A percentile compares a stretch with the other conserved stretches of the same genome.
These are phyloP conservation scores for Naematelia aurantialba DNA, from an alignment of 768 basidiomycete genomes.

Conservation along the genomic window DNA sequence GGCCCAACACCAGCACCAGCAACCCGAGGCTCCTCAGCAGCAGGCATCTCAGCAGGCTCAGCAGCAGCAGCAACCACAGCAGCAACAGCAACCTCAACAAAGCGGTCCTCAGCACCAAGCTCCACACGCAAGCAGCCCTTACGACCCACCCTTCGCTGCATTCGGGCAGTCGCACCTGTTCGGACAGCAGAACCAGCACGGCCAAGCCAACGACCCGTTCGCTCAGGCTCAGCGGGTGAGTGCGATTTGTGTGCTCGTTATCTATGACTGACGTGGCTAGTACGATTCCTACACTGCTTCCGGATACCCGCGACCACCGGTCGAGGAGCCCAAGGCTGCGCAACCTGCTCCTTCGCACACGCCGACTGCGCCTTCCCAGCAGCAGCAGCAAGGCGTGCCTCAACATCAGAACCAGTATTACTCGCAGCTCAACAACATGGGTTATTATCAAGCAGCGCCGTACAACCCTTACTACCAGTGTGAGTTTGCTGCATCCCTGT, in stretches of 20 bases:
- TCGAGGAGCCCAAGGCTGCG: constrained; percentile 43
- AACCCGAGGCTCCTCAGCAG: constrained; percentile 10
- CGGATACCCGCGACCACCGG: constrained; percentile 45
- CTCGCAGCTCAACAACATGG: constrained; percentile 42
- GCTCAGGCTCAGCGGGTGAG: constrained; percentile 10
- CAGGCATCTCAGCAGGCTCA: constrained; percentile 24
- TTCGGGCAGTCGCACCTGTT: constrained; percentile 40
- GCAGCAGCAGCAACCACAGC: constrained; percentile 24
- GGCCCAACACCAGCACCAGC: constrained; percentile 29
- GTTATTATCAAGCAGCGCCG: constrained; percentile 47
- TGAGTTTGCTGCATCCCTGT: constrained; percentile 18
- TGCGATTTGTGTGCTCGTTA: constrained; percentile 1
- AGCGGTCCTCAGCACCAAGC: constrained; percentile 3
- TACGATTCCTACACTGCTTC: constrained; percentile 49
- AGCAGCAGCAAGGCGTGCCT: constrained; percentile 22
- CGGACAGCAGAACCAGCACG: constrained; percentile 35
- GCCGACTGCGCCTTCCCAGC: constrained; percentile 24
- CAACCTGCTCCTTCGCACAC: constrained; percentile 30
- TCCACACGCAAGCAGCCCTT: constrained; percentile 18
- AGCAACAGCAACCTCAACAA: constrained; percentile 13
- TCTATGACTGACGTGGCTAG: constrained; percentile 9
- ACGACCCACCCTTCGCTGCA: constrained; percentile 36
- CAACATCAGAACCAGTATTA: constrained; percentile 47
- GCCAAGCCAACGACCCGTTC: constrained; percentile 44
- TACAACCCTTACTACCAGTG: constrained; percentile 52